Conservation (phyloP, 2,329 filamentous ascomycete species). For the Aspergillus sp. region DNA sequence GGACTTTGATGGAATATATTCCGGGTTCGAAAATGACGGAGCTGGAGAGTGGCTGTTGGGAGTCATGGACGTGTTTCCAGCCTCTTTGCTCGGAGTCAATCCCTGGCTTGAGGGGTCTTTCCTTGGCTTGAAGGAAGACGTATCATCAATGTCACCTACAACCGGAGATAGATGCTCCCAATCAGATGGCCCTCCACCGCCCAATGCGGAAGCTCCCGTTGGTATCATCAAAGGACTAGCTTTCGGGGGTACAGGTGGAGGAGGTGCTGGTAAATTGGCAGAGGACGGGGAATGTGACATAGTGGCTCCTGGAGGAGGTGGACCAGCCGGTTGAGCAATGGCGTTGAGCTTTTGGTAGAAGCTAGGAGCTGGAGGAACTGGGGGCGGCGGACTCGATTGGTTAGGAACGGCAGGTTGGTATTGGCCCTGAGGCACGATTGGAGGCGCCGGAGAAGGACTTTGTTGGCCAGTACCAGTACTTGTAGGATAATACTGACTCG, state of each 20-base stretch:
- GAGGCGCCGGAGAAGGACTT: not conserved
- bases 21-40: constrained; percentile 3
- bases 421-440: constrained; percentile 20
- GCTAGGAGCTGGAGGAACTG: not conserved
- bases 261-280: constrained; percentile 5
- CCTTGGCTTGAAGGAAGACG: constrained; percentile 23
- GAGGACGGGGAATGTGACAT: constrained; percentile 4
- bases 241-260: constrained; percentile 26
- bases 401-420: constrained; percentile 5
- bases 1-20: not conserved
- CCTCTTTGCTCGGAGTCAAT: constrained; percentile 17
- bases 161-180: constrained; percentile 47
- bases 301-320: not conserved
- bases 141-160: constrained; percentile 40
- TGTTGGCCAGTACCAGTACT: not conserved
- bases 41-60: constrained; percentile 7
- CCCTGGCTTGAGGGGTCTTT: constrained; percentile 7
- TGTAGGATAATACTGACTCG: constrained; percentile 17
- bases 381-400: not conserved
- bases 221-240: constrained; percentile 21
- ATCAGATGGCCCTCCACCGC: constrained; percentile 46
- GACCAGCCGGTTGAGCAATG: not conserved
- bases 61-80: constrained; percentile 3
- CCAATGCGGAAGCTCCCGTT: constrained; percentile 39
- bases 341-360: constrained; percentile 5